Conservation (phyloP, 148 eudicot genomes). For the Rhododendron simsii region DNA sequence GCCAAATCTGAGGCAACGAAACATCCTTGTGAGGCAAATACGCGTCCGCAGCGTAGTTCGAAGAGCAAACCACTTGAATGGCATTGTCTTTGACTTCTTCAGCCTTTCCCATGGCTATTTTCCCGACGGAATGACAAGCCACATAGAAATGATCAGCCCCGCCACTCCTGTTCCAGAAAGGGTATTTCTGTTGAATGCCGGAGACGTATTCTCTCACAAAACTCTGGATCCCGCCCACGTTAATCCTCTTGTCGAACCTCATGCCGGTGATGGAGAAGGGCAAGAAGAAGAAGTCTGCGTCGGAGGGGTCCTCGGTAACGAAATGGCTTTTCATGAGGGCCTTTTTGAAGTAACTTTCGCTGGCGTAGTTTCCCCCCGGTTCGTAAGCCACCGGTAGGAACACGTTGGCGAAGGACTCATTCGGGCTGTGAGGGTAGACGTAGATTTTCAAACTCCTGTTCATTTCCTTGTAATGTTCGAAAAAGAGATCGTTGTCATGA, state of each 20-base stretch:
- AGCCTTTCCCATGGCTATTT: conserved; percentile 64
- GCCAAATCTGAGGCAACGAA: conserved; percentile 90
- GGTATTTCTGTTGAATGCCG: conserved; percentile 41
- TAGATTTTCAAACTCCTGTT: conserved; percentile 58
- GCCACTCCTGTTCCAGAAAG: conserved; percentile 72
- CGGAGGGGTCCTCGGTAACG: conserved; percentile 55
- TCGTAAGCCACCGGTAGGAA: conserved; percentile 41
- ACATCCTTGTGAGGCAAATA: conserved; percentile 85
- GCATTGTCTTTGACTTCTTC: conserved; percentile 57
- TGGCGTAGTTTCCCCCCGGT: conserved; percentile 83
- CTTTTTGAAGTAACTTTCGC: conserved; percentile 79
- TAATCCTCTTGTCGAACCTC: conserved; percentile 57
- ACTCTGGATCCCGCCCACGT: conserved; percentile 58
- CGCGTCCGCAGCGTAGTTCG: conserved; percentile 52
- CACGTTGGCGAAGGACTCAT: conserved; percentile 64
- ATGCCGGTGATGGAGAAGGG: conserved; percentile 79
- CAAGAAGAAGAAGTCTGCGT: conserved; percentile 70
- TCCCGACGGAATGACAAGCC: conserved; percentile 85
- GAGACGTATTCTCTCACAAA: conserved; percentile 51
- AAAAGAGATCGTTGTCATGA: conserved; percentile 54
- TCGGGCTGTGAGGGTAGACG: conserved; percentile 54
- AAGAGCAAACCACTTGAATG: conserved; percentile 86
- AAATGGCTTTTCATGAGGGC: conserved; percentile 59
- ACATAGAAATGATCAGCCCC: conserved; percentile 89
- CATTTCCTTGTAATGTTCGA: conserved; percentile 62